Base-by-base conservation (phyloP, 441 rosid species). In the Euphorbia schlechtendalii region DNA sequence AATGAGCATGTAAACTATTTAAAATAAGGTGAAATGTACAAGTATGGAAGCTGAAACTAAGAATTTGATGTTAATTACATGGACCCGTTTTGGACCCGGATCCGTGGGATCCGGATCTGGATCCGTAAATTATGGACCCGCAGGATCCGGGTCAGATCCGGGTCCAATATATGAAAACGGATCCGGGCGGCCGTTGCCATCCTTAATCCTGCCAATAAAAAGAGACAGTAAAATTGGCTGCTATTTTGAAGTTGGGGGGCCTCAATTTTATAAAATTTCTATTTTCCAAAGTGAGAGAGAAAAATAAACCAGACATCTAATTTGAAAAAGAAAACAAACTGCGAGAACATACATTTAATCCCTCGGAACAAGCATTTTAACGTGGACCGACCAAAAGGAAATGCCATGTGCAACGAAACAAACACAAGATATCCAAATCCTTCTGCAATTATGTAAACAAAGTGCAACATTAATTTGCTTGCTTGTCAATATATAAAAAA, bases 221-320 rank as follows among this genome's bases (percentile, higher is more conserved):
- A n/a, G n/a, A n/a, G n/a, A n/a, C n/a, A n/a, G n/a, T n/a, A n/a
- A n/a, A n/a, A n/a, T n/a, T n/a, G n/a, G n/a, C n/a, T n/a, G n/a
- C n/a, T n/a, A n/a, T n/a, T n/a, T n/a, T n/a, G 21, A 59, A 59
- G 32, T 40, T 40, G 63, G 38, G 21, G 63, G 63, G 13, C 30
- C 49, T 59, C 2, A 9, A 5, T 58, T 3, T 9, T 8, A 3
- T 24, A 36, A 20, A 1, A 20, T n/a, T 18, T 1, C 15, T 13
- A 13, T 46, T 46, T 46, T 14, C 18, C 49, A 34, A 4, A 8
- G 45, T 0, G 13, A 10, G n/a, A 36, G 14, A 2, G 4, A 18
- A 21, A 43, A 9, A n/a, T 1, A 51, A 52, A 6, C 18, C 8
- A 45, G 46, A 43, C 17, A 14, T 25, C 54, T 30, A 15, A 43